These are phyloP conservation scores for Nannochloropsis salina DNA, from an alignment of 108 stramenopile genomes.

Conservation along the genomic window DNA sequence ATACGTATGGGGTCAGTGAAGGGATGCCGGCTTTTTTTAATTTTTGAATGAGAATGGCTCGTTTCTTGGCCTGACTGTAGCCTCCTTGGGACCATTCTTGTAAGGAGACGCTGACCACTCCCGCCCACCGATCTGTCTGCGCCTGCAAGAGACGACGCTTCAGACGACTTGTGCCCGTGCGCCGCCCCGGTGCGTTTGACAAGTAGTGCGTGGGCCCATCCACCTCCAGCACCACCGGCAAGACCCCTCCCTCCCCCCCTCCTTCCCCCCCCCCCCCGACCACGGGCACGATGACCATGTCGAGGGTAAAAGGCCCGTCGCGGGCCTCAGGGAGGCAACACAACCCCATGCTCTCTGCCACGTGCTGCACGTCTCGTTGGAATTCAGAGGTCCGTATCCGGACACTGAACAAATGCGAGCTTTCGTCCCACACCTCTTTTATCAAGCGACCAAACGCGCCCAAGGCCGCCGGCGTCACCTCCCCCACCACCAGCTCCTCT, in stretches of 20 bases:
- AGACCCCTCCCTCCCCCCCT: not conserved
- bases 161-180: not conserved
- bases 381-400: not conserved
- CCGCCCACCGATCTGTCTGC: not conserved
- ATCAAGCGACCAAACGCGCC: not conserved
- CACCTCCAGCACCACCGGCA: not conserved
- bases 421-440: conserved; percentile 13
- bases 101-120: not conserved
- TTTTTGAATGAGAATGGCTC: not conserved
- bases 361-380: not conserved
- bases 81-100: not conserved
- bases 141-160: not conserved
- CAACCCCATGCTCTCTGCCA: not conserved
- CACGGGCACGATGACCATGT: not conserved
- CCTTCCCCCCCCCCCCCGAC: not conserved
- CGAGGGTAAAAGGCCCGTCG: not conserved
- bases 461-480: not conserved
- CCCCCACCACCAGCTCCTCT: not conserved
- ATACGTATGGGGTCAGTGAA: not conserved
- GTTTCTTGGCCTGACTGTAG: not conserved
- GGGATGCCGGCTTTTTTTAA: not conserved
- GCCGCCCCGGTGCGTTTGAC: not conserved
- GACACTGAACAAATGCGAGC: not conserved
- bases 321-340: not conserved
- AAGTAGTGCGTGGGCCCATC: conserved; percentile 8